Percentiles rank a stretch among this genome's conserved stretches.
These are phyloP conservation scores for Magnolia kwangsiensis DNA, from an alignment of 164 flowering plant genomes.

Conservation along the genomic window DNA sequence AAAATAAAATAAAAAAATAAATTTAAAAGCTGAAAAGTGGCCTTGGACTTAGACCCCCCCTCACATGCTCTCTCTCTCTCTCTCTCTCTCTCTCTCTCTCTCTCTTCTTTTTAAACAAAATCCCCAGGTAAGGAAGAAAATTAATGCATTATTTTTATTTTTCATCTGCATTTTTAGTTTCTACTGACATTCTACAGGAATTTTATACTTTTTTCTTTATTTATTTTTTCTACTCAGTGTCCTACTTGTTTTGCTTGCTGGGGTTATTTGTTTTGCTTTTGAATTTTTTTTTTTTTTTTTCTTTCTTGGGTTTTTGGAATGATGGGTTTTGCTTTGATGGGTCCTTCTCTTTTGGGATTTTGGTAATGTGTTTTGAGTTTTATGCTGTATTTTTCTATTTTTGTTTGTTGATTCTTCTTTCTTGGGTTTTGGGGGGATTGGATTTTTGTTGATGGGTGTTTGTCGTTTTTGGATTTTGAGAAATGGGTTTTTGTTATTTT, in stretches of 20 bases:
- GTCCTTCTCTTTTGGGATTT: conserved; percentile 1
- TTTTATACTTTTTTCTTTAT: neutral
- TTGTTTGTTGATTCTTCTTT: neutral
- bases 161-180: neutral
- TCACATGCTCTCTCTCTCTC: conserved; percentile 8
- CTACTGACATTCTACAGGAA: conserved; percentile 21
- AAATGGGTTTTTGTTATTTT: neutral
- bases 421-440: conserved; percentile 14
- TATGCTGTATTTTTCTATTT: neutral
- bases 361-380: conserved; percentile 6
- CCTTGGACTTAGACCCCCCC: neutral
- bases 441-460: neutral
- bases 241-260: neutral
- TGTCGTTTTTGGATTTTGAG: neutral
- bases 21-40: conserved; percentile 4
- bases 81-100: neutral
- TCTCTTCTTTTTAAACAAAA: conserved; percentile 1
- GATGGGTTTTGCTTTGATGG: conserved; percentile 3
- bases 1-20: neutral
- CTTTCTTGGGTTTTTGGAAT: conserved; percentile 6
- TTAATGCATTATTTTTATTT: neutral
- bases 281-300: neutral
- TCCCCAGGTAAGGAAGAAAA: neutral
- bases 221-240: neutral
- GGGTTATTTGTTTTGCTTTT: neutral